Conservation (phyloP, 495 filamentous ascomycete genomes). For the Sporormia fimetaria region DNA sequence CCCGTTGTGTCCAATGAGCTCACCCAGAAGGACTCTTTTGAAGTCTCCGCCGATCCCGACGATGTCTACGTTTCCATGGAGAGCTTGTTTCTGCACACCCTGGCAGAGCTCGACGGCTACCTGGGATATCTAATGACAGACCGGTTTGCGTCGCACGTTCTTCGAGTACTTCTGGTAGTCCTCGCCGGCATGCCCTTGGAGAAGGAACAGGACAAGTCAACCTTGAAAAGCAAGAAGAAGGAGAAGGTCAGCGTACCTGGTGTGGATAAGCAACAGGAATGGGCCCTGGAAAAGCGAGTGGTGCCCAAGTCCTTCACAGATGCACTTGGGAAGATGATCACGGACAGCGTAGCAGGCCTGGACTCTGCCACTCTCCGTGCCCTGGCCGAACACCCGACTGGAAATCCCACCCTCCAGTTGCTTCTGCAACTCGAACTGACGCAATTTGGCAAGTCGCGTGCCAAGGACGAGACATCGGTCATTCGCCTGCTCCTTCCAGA, state of each 20-base stretch:
- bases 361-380: constrained; percentile 64
- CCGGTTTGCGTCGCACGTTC: constrained; percentile 78
- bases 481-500: constrained; percentile 53
- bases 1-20: constrained; percentile 64
- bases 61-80: constrained; percentile 54
- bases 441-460: constrained; percentile 51
- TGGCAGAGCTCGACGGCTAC: constrained; percentile 74
- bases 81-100: constrained; percentile 65
- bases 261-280: constrained; percentile 31
- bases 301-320: constrained; percentile 70
- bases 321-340: constrained; percentile 67
- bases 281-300: constrained; percentile 29
- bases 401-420: constrained; percentile 80
- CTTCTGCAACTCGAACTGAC: constrained; percentile 73
- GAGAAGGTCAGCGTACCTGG: constrained; percentile 54
- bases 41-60: constrained; percentile 34
- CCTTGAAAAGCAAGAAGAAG: constrained; percentile 81
- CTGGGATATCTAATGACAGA: constrained; percentile 79
- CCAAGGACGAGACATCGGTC: constrained; percentile 49
- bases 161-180: constrained; percentile 73
- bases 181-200: constrained; percentile 71
- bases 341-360: constrained; percentile 55
- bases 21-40: constrained; percentile 36
- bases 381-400: constrained; percentile 74
- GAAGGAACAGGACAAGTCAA: constrained; percentile 39